Evolutionary conservation across 805 yeast species (phyloP).

Genomic region (Tetrapisispora fleetii): DNA sequence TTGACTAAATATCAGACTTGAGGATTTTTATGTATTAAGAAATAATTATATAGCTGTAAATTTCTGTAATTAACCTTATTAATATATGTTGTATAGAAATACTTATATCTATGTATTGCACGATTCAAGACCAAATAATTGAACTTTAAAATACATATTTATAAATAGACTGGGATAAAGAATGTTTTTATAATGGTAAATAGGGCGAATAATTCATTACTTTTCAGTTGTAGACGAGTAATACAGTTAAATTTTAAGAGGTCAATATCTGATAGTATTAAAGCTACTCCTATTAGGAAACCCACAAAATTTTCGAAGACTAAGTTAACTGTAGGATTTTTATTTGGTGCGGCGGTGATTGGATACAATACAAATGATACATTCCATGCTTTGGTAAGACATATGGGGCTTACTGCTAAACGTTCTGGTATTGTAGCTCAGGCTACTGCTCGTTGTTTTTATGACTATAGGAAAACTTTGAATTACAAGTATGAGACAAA

Average conservation of each 20-base stretch:
- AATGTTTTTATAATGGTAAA: neutral
- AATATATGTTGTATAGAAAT: no score
- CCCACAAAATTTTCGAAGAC: neutral
- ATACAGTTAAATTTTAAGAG: neutral
- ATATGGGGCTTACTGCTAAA: conserved; percentile 29
- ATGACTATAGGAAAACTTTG: conserved; percentile 52
- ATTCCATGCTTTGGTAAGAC: conserved; percentile 16
- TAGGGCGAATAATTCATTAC: neutral
- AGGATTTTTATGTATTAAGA: no score
- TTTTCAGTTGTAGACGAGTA: neutral
- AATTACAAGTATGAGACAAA: conserved; percentile 33
- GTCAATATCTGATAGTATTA: neutral
- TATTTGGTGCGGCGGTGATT: conserved; percentile 9
- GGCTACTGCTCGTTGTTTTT: conserved; percentile 68
- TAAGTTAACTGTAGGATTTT: neutral
- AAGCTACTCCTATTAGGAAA: neutral
- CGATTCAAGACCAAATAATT: no score
- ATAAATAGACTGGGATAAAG: no score
- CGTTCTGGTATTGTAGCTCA: conserved; percentile 53
- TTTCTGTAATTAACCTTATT: no score
- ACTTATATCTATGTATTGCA: no score
- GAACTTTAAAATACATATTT: no score
- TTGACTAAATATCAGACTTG: no score
- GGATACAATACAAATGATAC: conserved; percentile 22
- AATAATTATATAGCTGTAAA: no score